These are phyloP conservation scores for Ascochyta fabae DNA, from an alignment of 2,329 filamentous ascomycete genomes.

Conservation along the genomic window DNA sequence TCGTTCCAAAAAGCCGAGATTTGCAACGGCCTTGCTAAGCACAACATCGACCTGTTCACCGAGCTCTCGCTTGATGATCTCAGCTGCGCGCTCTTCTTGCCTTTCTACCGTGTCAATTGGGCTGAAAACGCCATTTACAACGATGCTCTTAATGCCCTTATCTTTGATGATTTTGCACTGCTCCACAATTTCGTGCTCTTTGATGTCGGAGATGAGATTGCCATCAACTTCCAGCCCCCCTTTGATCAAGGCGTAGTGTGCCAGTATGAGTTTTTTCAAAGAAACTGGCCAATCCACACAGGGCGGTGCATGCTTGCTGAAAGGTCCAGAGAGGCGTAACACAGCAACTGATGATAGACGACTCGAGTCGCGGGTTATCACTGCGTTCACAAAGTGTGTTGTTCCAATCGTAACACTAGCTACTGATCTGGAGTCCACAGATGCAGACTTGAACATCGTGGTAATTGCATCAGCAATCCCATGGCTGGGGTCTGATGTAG, in stretches of 20 bases:
- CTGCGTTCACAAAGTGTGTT: slow-evolving; percentile 61
- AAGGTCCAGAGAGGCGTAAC: slow-evolving; percentile 57
- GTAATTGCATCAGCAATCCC: slow-evolving; percentile 46
- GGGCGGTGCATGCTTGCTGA: slow-evolving; percentile 57
- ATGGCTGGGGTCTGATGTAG: slow-evolving; percentile 47
- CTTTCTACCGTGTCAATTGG: slow-evolving; percentile 61
- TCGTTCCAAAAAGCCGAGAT: slow-evolving; percentile 57
- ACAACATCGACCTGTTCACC: slow-evolving; percentile 57
- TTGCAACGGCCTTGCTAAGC: slow-evolving; percentile 59
- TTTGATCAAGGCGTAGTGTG: slow-evolving; percentile 55
- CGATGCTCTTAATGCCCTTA: slow-evolving; percentile 56
- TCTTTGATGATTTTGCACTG: slow-evolving; percentile 54
- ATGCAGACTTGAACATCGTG: slow-evolving; percentile 44
- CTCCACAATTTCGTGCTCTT: slow-evolving; percentile 54
- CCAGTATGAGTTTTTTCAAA: slow-evolving; percentile 56
- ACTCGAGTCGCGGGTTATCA: slow-evolving; percentile 57
- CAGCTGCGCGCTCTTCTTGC: slow-evolving; percentile 60
- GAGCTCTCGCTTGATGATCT: slow-evolving; percentile 57
- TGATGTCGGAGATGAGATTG: slow-evolving; percentile 51
- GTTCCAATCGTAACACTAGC: slow-evolving; percentile 59
- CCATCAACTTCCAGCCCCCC: slow-evolving; percentile 60
- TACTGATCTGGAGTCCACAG: slow-evolving; percentile 41
- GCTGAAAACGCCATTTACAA: slow-evolving; percentile 64
- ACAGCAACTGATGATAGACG: slow-evolving; percentile 61
- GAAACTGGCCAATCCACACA: slow-evolving; percentile 58